Base-by-base conservation (phyloP, 2,329 filamentous ascomycete species). In the Didymella sp. region DNA sequence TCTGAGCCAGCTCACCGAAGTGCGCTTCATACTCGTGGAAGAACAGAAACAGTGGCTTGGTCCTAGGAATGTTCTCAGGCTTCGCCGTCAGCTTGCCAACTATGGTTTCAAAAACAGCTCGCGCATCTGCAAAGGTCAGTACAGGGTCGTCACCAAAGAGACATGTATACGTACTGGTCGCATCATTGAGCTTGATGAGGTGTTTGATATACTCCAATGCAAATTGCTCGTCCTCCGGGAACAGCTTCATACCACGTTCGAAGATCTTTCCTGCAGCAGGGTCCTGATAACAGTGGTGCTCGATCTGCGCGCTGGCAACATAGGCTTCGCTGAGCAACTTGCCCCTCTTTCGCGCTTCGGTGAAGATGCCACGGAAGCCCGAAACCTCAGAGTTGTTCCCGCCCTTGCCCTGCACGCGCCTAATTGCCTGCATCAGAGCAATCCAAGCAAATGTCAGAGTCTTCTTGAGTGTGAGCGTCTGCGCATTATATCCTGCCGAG, bases 121-220 rank as follows among this genome's bases (percentile, higher is more conserved):
- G 87, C 30, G 95, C 95, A 82, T 99, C 92, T 93, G 66, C 30
- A 30, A 19, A 19, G 25, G 44, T 68, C 55, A 72, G 56, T 56
- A 47, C 19, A 25, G 2, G 2, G 3, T 35, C 2, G 7, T 30
- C 11, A 19, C 21, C 11, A 2, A 6, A 11, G 46, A 15, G 67
- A 55, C 67, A 43, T 17, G 19, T 8, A 33, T 38, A 83, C 90
- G 83, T 84, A 96, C 91, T 97, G 28, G 92, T 96, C 44, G 92
- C 89, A 76, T 99, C 95, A 67, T 96, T 94, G 73, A 91, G 92
- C 12, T 90, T 89, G 68, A 98, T 90, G 58, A 99, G 81, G 76
- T 96, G 95, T 79, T 96, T 97, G 68, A 99, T 83, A 75, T 99
- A 98, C 76, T 98, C 93, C 48, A 99, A 84, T 61, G 96, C 92